Percentiles rank a stretch among this genome's conserved stretches.
Evolutionary conservation across 352 stramenopile genomes (phyloP).

Genomic region (Phytophthora idaei): DNA sequence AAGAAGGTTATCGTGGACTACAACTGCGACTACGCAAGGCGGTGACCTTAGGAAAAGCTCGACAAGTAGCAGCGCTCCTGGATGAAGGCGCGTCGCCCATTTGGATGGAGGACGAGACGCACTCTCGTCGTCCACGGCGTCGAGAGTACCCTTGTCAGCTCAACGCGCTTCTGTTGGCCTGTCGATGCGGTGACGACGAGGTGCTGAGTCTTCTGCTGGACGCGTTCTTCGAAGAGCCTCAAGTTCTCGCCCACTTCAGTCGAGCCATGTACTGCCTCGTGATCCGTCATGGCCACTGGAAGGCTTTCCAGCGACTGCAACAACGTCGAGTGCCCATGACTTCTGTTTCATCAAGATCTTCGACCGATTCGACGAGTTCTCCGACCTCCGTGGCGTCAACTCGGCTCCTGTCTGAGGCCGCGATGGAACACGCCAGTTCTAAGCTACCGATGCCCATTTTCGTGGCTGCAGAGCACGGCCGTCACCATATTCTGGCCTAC

Average conservation of each 20-base stretch:
- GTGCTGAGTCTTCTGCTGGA: slow-evolving; percentile 68
- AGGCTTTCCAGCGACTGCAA: slow-evolving; percentile 60
- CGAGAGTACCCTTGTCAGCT: slow-evolving; percentile 34
- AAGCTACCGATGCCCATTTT: slow-evolving; percentile 64
- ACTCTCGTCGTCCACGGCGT: slow-evolving; percentile 9
- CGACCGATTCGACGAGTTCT: slow-evolving; percentile 15
- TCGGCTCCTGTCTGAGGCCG: slow-evolving; percentile 22
- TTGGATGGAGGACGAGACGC: slow-evolving; percentile 46
- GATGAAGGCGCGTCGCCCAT: slow-evolving; percentile 62
- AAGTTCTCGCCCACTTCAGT: slow-evolving; percentile 53
- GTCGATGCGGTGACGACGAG: slow-evolving; percentile 49
- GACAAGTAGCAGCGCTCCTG: slow-evolving; percentile 58
- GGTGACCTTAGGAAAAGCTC: slow-evolving; percentile 45
- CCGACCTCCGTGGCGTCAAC: slow-evolving; percentile 20
- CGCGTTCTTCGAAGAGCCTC: slow-evolving; percentile 54
- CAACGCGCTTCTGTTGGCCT: slow-evolving; percentile 72
- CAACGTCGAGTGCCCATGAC: slow-evolving; percentile 43
- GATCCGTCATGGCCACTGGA: slow-evolving; percentile 65
- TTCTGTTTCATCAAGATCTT: slow-evolving; percentile 35
- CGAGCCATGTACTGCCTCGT: slow-evolving; percentile 73
- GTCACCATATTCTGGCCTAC: slow-evolving; percentile 55
- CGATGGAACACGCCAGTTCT: slow-evolving; percentile 30
- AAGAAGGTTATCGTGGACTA: slow-evolving; percentile 18
- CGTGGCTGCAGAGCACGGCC: slow-evolving; percentile 60
- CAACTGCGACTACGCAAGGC: slow-evolving; percentile 68